Percentiles rank a stretch among this genome's conserved stretches.
Evolutionary conservation across 2,329 filamentous ascomycete genomes (phyloP).

Genomic region (Pestalotiopsis fici): DNA sequence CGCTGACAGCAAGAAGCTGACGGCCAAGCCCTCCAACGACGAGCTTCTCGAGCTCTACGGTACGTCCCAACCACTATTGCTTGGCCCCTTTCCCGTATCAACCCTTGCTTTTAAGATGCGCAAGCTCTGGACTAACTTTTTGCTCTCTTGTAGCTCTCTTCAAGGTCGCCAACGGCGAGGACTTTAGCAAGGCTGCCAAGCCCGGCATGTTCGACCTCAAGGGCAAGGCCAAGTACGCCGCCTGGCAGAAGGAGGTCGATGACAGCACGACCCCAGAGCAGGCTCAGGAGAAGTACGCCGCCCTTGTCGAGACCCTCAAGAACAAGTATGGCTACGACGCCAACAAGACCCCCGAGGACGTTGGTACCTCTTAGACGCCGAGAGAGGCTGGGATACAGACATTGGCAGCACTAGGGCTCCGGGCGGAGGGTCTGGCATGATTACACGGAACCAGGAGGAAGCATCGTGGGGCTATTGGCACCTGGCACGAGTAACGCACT

Average conservation of each 20-base stretch:
- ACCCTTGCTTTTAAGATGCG: background rate
- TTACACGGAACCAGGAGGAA: background rate
- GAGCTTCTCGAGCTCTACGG: constrained; percentile 67
- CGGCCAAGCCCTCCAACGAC: constrained; percentile 62
- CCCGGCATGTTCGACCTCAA: constrained; percentile 74
- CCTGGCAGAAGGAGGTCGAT: constrained; percentile 73
- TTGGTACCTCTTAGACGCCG: constrained; percentile 26
- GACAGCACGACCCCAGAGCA: constrained; percentile 61
- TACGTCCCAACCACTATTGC: constrained; percentile 34
- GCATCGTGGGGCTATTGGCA: background rate
- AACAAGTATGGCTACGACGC: constrained; percentile 66
- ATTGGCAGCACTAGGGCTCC: background rate
- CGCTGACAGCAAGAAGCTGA: constrained; percentile 67
- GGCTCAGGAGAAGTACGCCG: constrained; percentile 78
- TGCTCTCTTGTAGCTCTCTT: constrained; percentile 46
- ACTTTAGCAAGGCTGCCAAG: constrained; percentile 54
- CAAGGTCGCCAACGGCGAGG: constrained; percentile 60
- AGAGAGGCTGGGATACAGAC: background rate
- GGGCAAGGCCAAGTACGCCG: constrained; percentile 77
- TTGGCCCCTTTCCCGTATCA: background rate
- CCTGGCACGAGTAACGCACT: background rate
- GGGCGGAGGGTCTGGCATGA: background rate
- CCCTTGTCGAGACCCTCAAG: constrained; percentile 73
- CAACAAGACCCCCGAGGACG: constrained; percentile 62
- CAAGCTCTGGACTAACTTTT: background rate